Evolutionary conservation across 192 early-diverging fungal genomes (phyloP).

Genomic region (Coemansia sp.): DNA sequence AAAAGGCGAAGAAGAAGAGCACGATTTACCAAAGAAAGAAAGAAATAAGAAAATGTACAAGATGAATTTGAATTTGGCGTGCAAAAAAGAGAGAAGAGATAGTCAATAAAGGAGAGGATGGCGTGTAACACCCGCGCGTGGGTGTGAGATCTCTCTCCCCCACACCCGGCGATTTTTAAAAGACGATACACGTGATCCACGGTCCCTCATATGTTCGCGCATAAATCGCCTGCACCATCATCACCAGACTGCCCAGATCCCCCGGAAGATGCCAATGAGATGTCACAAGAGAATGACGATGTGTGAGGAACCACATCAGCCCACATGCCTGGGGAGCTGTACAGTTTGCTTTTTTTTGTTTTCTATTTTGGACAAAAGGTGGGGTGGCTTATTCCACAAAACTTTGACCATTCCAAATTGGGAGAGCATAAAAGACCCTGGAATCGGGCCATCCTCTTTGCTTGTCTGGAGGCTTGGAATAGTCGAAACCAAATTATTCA

Average conservation of each 20-base stretch:
- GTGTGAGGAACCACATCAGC: slow-evolving; percentile 2
- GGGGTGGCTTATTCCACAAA: neutral
- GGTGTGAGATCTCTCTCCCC: neutral
- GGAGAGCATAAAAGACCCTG: slow-evolving; percentile 7
- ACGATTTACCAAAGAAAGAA: neutral
- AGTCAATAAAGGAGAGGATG: too few relatives aligned
- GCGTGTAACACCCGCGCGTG: neutral
- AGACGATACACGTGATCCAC: neutral
- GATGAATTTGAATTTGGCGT: neutral
- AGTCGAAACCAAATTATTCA: neutral
- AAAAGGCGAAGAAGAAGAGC: neutral
- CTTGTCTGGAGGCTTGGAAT: neutral
- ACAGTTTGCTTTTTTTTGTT: neutral
- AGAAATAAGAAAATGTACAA: neutral
- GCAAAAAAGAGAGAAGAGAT: neutral
- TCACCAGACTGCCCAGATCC: neutral
- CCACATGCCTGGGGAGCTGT: neutral
- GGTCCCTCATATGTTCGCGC: neutral
- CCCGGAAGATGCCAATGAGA: neutral
- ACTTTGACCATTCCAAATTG: neutral
- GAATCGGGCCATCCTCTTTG: slow-evolving; percentile 4
- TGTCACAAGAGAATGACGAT: neutral
- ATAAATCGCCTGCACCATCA: neutral
- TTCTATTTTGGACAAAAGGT: neutral
- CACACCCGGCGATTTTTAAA: neutral